Conservation (phyloP, 306 rosid species). For the Acacia crassicarpa region DNA sequence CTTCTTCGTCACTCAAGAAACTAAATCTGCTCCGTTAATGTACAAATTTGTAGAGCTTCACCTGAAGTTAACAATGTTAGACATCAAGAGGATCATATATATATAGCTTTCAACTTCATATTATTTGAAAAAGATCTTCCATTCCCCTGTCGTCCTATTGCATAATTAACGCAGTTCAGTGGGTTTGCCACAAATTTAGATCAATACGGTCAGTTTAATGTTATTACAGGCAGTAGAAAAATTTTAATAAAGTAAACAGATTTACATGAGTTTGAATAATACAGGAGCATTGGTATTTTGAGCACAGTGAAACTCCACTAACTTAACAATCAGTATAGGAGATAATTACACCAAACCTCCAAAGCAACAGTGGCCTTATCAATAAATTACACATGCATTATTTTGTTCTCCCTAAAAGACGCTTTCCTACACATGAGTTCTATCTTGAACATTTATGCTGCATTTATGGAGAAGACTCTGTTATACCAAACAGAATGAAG, state of each 20-base stretch:
- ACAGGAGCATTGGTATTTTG: not conserved
- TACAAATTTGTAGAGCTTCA: not conserved
- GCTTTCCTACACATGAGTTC: not conserved
- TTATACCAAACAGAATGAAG: slow-evolving; percentile 90
- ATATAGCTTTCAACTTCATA: not conserved
- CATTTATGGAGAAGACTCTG: slow-evolving; percentile 55
- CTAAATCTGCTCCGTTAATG: not conserved
- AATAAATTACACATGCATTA: not conserved
- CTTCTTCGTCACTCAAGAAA: not conserved
- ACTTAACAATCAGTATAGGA: not conserved
- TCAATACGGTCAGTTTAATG: no score
- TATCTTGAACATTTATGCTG: slow-evolving; percentile 18
- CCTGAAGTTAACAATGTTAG: slow-evolving; percentile 15
- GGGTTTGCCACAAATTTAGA: no score
- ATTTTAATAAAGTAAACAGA: no score
- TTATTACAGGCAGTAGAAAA: no score
- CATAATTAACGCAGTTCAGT: no score
- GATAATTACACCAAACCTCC: slow-evolving; percentile 19
- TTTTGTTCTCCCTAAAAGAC: not conserved
- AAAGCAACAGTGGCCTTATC: not conserved
- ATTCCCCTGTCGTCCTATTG: slow-evolving; percentile 15
- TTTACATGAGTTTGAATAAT: not conserved
- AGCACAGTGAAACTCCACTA: not conserved
- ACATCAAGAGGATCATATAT: not conserved
- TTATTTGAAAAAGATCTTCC: not conserved